Base-by-base conservation (phyloP, 2,329 filamentous ascomycete genomes). In the Alternaria ventricosa region DNA sequence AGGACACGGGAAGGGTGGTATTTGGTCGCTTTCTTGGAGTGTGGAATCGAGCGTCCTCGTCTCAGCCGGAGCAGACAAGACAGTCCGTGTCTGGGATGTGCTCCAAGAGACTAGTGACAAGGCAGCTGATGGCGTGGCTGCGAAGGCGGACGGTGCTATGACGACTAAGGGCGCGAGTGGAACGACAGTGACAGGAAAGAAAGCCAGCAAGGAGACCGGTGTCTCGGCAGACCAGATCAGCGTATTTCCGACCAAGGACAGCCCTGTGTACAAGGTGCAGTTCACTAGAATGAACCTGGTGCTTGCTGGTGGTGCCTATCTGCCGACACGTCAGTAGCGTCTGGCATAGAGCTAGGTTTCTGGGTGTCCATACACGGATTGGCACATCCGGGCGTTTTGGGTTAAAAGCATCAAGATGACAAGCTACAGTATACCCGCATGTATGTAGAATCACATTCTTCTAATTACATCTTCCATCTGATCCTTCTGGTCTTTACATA, bases 211-310 rank as follows among this genome's bases (percentile, higher is more conserved):
- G 80, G 95, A 97, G 73, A 92, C 94, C 5, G 92, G 93, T 73
- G 91, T 97, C 47, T 94, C 91, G 0, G 90, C 94, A 0, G 96
- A 99, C 76, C 96, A 98, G 81, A 96, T 99, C 81, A 93, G 89
- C 68, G 94, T 93, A 1, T 98, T 97, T 77, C 90, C 93, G 1
- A 98, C 96, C 5, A 99, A 99, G 87, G 97, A 97, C 82, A 95
- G 92, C 15, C 94, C 95, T 0, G 92, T 98, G 11, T 92, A 96
- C 81, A 96, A 95, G 81, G 94, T 97, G 57, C 89, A 91, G 75
- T 97, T 97, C 74, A 98, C 96, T 4, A 86, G 93, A 64, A 97
- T 97, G 93, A 99, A 99, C 78, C 81, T 98, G 69, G 91, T 97
- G 12, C 85, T 98, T 65, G 94, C 94, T 22, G 93, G 92, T 50